Percentiles rank a stretch among this genome's conserved stretches.
phyloP scores from a whole-genome alignment of 2,329 filamentous ascomycete species.

The Neurospora sp. region DNA sequence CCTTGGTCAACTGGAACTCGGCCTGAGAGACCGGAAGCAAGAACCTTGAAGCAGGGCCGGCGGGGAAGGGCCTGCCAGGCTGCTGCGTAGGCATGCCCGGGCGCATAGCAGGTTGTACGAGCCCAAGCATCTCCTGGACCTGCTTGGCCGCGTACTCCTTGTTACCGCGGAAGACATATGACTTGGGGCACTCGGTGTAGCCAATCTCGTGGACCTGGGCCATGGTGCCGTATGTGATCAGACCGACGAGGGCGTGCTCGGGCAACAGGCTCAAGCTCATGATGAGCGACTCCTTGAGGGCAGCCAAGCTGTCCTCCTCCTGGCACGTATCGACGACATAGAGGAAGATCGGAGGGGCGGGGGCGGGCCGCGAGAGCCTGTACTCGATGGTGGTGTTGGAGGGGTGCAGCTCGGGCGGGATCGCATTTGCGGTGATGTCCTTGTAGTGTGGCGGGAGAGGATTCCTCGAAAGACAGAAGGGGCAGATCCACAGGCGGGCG shows the following conservation, averaged over 20 bases:
- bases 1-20: constrained; percentile 95
- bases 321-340: constrained; percentile 86
- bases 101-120: constrained; percentile 61
- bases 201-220: constrained; percentile 96
- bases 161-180: constrained; percentile 93
- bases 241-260: constrained; percentile 69
- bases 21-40: constrained; percentile 89
- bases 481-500: constrained; percentile 79
- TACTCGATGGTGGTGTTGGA: constrained; percentile 87
- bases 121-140: constrained; percentile 97
- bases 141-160: constrained; percentile 98
- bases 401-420: constrained; percentile 73
- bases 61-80: constrained; percentile 62
- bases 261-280: constrained; percentile 77
- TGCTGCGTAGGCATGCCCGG: constrained; percentile 64
- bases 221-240: constrained; percentile 91
- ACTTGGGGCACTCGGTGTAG: constrained; percentile 96
- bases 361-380: constrained; percentile 67
- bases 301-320: constrained; percentile 74
- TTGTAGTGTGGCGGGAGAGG: constrained; percentile 79
- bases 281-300: constrained; percentile 76
- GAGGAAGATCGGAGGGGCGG: constrained; percentile 75
- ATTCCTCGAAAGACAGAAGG: constrained; percentile 78
- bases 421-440: constrained; percentile 74
- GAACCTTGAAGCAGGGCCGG: constrained; percentile 80